Evolutionary conservation across 1,139 yeast species (phyloP), one percentile per base, ranked within the genome.

Genomic region (Candida pseudoviswanathii): DNA sequence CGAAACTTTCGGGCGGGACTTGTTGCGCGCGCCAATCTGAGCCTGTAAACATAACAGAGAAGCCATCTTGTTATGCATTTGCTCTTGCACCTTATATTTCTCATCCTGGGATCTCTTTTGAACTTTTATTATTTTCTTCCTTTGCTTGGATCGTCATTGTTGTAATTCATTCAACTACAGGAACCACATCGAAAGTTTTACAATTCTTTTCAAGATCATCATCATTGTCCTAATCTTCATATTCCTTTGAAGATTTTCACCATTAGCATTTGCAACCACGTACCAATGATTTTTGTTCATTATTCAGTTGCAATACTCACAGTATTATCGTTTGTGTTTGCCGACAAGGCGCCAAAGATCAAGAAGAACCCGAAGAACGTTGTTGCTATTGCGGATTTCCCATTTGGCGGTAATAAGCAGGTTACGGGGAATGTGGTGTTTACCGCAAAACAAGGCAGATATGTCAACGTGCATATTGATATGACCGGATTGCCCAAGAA

Each of bases 381-480:
- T 36, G 76, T 79, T 46, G 85, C 82, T 22, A 66, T 81, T 56
- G 86, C 86, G 22, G 84, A 79, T 57, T 81, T 82, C 61, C 85
- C 85, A 9, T 64, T 63, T 51, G 80, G 78, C 27, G 69, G 70
- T 44, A 65, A 71, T 46, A 64, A 64, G 47, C 61, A 61, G 9
- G 70, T 77, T 39, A 67, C 67, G 48, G 85, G 86, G n/a, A 74
- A 77, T 51, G 69, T 81, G 53, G 75, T 78, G 56, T 82, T 71
- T 65, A 75, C 71, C 58, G 81, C 68, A 51, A 73, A 61, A 58
- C 68, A 62, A 36, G 79, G 78, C 10, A 77, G 78, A 46, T 62
- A 70, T 4, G 81, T 82, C n/a, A 72, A 79, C 54, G 86, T 82
- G 44, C 83, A 81, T 58, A 80, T 82, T 51, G 85, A 82, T 59